Evolutionary conservation across 2,329 filamentous ascomycete genomes (phyloP).

Genomic region (Beauveria rudraprayagi): DNA sequence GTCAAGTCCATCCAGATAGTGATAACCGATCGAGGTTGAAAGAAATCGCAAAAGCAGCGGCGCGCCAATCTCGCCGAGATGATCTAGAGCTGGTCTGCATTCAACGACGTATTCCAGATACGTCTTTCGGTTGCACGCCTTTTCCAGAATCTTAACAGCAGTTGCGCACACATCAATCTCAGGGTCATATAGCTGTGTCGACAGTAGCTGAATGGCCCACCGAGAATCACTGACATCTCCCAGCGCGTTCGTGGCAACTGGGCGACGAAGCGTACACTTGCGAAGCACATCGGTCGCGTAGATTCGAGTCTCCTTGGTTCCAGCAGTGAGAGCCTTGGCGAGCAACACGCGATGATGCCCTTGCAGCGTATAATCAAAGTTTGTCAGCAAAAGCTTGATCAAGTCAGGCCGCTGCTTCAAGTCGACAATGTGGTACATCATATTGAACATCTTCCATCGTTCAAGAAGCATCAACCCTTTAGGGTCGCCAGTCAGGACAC

Average conservation of each 20-base stretch:
- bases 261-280: slow-evolving; percentile 64
- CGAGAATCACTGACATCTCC: slow-evolving; percentile 60
- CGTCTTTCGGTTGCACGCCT: slow-evolving; percentile 86
- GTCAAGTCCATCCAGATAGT: slow-evolving; percentile 92
- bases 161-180: slow-evolving; percentile 95
- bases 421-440: slow-evolving; percentile 98
- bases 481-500: slow-evolving; percentile 72
- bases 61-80: slow-evolving; percentile 92
- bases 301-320: slow-evolving; percentile 85
- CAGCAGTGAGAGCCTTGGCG: slow-evolving; percentile 86
- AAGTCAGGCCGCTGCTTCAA: slow-evolving; percentile 84
- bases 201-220: slow-evolving; percentile 93
- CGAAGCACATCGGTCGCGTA: slow-evolving; percentile 79
- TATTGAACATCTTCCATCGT: slow-evolving; percentile 96
- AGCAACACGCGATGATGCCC: slow-evolving; percentile 88
- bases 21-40: slow-evolving; percentile 93
- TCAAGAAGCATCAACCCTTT: slow-evolving; percentile 86
- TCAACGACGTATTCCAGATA: slow-evolving; percentile 95
- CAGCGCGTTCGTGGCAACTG: slow-evolving; percentile 25
- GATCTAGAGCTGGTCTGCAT: slow-evolving; percentile 87
- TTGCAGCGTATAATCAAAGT: slow-evolving; percentile 83
- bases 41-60: slow-evolving; percentile 86
- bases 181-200: slow-evolving; percentile 96
- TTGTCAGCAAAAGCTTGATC: slow-evolving; percentile 78
- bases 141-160: slow-evolving; percentile 93